phyloP scores from a whole-genome alignment of 345 rosid genomes.

The sweet orange (Citrus sinensis) region DNA sequence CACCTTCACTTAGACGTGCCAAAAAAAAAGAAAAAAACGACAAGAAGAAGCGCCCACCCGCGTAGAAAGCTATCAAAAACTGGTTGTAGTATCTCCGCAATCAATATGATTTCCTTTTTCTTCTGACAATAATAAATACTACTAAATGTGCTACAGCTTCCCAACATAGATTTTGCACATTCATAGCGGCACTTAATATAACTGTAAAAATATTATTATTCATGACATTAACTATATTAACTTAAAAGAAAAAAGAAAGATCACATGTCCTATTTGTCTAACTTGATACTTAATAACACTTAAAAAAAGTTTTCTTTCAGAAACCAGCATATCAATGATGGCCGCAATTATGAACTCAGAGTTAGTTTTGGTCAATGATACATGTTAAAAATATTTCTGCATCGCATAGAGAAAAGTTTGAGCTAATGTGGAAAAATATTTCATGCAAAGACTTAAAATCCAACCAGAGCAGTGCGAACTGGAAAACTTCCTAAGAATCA shows the following conservation, averaged over 20 bases:
- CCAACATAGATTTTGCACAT: not conserved
- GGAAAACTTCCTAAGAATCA: not conserved
- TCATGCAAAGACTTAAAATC: not conserved
- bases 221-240: not conserved
- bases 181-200: not conserved
- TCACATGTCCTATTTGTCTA: not conserved
- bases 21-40: not conserved
- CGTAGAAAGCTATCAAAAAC: not conserved
- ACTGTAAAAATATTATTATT: not conserved
- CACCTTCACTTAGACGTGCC: not conserved
- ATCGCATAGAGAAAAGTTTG: not conserved
- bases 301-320: not conserved
- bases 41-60: accelerated
- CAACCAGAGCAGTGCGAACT: not conserved
- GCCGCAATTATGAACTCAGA: not conserved
- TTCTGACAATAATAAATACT: not conserved
- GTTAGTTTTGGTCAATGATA: not conserved
- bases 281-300: too few relatives aligned
- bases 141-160: not conserved
- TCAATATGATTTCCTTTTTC: not conserved
- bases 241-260: not conserved
- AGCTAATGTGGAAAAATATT: not conserved
- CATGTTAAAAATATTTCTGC: not conserved
- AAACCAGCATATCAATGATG: not conserved
- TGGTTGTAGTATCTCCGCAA: not conserved